Conservation (phyloP, 257 asterid species). For the Fraxinus pennsylvanica region DNA sequence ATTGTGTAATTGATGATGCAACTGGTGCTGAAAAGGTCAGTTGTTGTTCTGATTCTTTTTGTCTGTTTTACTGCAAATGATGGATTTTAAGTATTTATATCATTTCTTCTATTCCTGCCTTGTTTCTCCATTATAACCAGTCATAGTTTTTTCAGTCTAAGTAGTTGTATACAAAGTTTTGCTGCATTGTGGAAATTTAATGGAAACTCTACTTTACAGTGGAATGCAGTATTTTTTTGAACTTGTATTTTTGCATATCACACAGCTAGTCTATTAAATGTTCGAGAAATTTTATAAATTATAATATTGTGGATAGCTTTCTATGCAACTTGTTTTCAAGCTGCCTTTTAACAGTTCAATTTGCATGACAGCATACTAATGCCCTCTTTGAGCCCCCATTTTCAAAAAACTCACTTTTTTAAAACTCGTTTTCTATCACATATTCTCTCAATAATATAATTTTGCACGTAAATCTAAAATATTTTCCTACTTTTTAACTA, state of each 20-base stretch:
- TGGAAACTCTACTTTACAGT: neutral
- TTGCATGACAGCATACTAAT: neutral
- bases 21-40: constrained; percentile 98
- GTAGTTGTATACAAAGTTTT: neutral
- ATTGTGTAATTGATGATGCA: constrained; percentile 98
- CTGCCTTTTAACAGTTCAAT: neutral
- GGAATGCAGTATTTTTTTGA: neutral
- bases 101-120: neutral
- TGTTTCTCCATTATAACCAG: neutral
- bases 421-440: no score
- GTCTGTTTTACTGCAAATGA: constrained; percentile 9
- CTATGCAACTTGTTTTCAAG: neutral
- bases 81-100: neutral
- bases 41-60: constrained; percentile 13
- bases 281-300: neutral
- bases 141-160: neutral
- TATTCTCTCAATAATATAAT: no score
- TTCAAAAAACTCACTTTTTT: no score
- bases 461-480: no score
- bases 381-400: no score
- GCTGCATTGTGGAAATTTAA: neutral
- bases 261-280: neutral
- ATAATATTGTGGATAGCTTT: neutral
- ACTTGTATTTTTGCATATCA: neutral
- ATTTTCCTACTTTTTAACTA: no score